A percentile compares a stretch with the other conserved stretches of the same genome.
Evolutionary conservation across 2,329 filamentous ascomycete genomes (phyloP).

Genomic region (Cladophialophora chaetospira): DNA sequence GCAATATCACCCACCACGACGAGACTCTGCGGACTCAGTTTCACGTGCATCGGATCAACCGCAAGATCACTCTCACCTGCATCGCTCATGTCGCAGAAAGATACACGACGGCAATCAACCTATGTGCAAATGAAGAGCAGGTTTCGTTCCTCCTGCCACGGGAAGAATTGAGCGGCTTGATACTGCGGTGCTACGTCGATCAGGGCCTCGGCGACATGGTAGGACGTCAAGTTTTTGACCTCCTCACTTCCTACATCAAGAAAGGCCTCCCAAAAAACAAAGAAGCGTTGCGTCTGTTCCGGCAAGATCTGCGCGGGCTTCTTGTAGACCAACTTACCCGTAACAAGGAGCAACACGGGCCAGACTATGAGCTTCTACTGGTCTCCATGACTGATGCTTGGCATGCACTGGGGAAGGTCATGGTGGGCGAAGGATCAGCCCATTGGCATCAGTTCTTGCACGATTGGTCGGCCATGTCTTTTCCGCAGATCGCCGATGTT

Average conservation of each 20-base stretch:
- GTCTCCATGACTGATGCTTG: slow-evolving; percentile 22
- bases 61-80: slow-evolving; percentile 3
- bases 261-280: slow-evolving; percentile 6
- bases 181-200: not conserved
- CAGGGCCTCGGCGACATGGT: slow-evolving; percentile 8
- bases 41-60: slow-evolving; percentile 10
- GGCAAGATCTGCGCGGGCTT: slow-evolving; percentile 10
- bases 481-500: slow-evolving; percentile 11
- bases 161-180: slow-evolving; percentile 8
- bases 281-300: not conserved
- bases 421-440: slow-evolving; percentile 11
- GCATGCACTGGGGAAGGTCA: slow-evolving; percentile 18
- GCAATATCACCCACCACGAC: not conserved
- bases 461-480: slow-evolving; percentile 11
- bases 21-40: slow-evolving; percentile 2
- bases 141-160: slow-evolving; percentile 12
- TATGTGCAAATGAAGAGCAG: slow-evolving; percentile 18
- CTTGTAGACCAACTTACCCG: slow-evolving; percentile 13
- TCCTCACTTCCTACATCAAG: slow-evolving; percentile 20
- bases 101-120: slow-evolving; percentile 17
- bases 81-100: slow-evolving; percentile 13
- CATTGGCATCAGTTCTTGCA: slow-evolving; percentile 25
- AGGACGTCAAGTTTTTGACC: slow-evolving; percentile 9
- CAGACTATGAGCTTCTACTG: slow-evolving; percentile 3
- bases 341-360: not conserved